These are phyloP conservation scores for Nothophaeocryptopus gaeumannii DNA, from an alignment of 2,329 filamentous ascomycete species.

Conservation along the genomic window DNA sequence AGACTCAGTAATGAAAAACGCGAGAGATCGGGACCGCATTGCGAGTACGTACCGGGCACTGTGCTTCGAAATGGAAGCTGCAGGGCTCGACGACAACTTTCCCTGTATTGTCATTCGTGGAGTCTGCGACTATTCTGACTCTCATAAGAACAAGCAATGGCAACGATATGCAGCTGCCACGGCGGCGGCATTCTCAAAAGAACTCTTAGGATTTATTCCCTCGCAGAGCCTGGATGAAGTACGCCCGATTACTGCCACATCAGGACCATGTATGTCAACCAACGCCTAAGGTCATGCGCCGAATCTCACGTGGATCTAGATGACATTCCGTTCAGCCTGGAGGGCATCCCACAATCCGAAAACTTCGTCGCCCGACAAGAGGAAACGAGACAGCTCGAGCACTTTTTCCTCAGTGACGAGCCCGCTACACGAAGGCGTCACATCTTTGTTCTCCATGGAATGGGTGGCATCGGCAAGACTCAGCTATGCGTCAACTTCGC, in stretches of 20 bases:
- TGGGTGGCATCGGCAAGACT: slow-evolving; percentile 34
- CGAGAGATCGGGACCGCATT: slow-evolving; percentile 20
- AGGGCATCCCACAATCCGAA: slow-evolving; percentile 18
- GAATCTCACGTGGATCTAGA: no score
- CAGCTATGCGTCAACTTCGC: slow-evolving; percentile 19
- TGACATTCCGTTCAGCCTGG: slow-evolving; percentile 19
- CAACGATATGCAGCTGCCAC: slow-evolving; percentile 23
- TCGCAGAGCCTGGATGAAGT: not conserved
- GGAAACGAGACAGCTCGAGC: slow-evolving; percentile 25
- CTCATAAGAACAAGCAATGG: slow-evolving; percentile 25
- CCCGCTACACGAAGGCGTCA: no score
- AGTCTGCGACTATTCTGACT: slow-evolving; percentile 26
- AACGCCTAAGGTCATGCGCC: not conserved
- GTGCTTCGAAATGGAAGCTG: no score
- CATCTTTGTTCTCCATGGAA: slow-evolving; percentile 30
- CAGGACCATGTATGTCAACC: no score
- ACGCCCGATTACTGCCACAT: no score
- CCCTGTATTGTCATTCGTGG: slow-evolving; percentile 27
- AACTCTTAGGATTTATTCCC: no score
- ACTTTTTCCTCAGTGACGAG: slow-evolving; percentile 18
- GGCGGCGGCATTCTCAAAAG: slow-evolving; percentile 25
- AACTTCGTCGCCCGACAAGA: slow-evolving; percentile 25
- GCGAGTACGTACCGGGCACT: slow-evolving; percentile 16
- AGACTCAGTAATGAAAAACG: slow-evolving; percentile 42
- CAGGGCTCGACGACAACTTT: slow-evolving; percentile 21